Evolutionary conservation across 805 yeast species (phyloP), one percentile per base, ranked within the genome.

Genomic region (Lipomyces japonicus): DNA sequence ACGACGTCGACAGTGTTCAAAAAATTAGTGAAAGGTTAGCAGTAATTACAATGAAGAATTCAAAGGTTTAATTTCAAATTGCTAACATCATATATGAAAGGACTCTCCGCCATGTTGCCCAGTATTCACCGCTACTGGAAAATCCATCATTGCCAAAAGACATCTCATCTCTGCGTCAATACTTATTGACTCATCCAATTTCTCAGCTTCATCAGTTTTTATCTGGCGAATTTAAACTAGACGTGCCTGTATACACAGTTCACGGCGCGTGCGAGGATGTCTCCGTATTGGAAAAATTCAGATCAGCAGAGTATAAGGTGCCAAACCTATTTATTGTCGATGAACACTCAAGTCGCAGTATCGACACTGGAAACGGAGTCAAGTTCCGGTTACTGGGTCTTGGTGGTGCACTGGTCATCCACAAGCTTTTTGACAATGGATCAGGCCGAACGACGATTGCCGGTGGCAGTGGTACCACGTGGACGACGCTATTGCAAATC

Each of bases 261-360:
- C 81, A 77, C 59, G 93, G 93, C 0, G 81, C 84, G 65, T 73
- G 81, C 48, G 95, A 85, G 63, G 95, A 85, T 63, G 79, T 86
- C 1, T 62, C 75, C 2, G 86, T 86, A 21, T 67, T 85, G 38
- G 78, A 81, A 56, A 78, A 77, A 68, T 77, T 85, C 65, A 74
- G 81, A 48, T 65, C 70, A 46, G 84, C 84, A 3, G 67, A 71
- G 10, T 75, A 78, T 55, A 46, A 55, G 2, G 73, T 85, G 3
- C 78, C 79, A 14, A 86, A 86, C 63, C 67, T 85, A 49, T 67
- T 70, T 56, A 62, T 86, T 3, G 71, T 85, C 31, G 89, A 84
- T 64, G 90, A 85, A 63, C 69, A 69, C 31, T 68, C 68, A 39
- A 65, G 76, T 12, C 74, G 70, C 52, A 70, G 71, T 9, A 57